A percentile compares a stretch with the other conserved stretches of the same genome.
phyloP scores from a whole-genome alignment of 1,139 yeast species.

The Geotrichum aggregatum region DNA sequence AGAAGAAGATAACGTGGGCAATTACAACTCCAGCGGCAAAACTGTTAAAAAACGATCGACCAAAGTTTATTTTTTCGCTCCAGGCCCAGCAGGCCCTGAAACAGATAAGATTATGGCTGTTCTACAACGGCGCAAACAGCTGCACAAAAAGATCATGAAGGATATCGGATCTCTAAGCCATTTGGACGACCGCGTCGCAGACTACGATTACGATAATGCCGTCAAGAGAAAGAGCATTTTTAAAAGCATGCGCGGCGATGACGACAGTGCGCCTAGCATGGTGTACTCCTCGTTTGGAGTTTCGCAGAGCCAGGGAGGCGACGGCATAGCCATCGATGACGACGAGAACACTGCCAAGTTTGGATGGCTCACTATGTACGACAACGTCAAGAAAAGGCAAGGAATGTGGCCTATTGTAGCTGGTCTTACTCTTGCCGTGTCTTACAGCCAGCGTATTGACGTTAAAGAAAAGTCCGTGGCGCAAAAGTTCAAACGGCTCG shows the following conservation, averaged over 20 bases:
- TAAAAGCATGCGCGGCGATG: not conserved
- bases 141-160: conserved; percentile 17
- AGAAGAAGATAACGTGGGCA: conserved; percentile 9
- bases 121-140: conserved; percentile 20
- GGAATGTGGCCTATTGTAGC: conserved; percentile 19
- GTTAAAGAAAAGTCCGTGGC: conserved; percentile 15
- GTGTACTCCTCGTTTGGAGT: not conserved
- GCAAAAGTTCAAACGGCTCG: conserved; percentile 14
- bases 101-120: conserved; percentile 19
- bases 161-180: conserved; percentile 12
- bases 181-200: not conserved
- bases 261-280: not conserved
- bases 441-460: conserved; percentile 20
- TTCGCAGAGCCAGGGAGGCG: not conserved
- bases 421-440: conserved; percentile 19
- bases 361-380: conserved; percentile 23
- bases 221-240: not conserved
- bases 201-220: not conserved
- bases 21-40: not conserved
- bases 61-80: conserved; percentile 18
- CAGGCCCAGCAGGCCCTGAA: conserved; percentile 11
- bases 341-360: conserved; percentile 17
- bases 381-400: conserved; percentile 6
- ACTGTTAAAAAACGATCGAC: conserved; percentile 14
- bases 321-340: conserved; percentile 9